Evolutionary conservation across 768 basidiomycete genomes (phyloP), one percentile per base, ranked within the genome.

Genomic region (Leucogyrophana mollusca): DNA sequence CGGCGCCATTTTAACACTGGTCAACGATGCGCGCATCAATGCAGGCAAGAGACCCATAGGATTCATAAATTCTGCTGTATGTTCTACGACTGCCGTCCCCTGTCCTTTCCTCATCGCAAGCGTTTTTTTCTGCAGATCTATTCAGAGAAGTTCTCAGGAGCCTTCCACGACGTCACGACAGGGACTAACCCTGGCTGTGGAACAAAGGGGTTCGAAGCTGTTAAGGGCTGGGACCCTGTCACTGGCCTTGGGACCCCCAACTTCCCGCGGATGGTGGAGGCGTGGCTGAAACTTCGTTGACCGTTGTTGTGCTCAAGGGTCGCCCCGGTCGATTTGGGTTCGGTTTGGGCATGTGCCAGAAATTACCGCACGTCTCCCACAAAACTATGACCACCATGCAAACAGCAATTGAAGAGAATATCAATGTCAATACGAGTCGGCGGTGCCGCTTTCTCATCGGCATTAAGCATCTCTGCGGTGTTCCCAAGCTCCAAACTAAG

Each of bases 21-120:
- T 85, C 33, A 85, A 85, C 45, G 83, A 86, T 56, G 76, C 72
- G 34, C 79, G 78, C 18, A 60, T 86, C 18, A 64, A 75, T 0
- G 40, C 50, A 9, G 69, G 71, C 32, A 73, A 78, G 55, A 38
- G 66, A 2, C 58, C 81, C 1, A 65, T 86, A 17, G 85, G 82
- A 3, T 84, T 83, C 64, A 60, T 83, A 46, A 84, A 83, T 53
- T 80, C 75, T 32, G 46, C 59, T n/a, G 73, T 76, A 40, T 1
- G 69, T 47, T 17, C 20, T 17, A 2, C 20, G 24, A 9, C 8
- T 25, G 17, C 4, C 18, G 16, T n/a, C n/a, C n/a, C n/a, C 36
- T 3, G 20, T 11, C 20, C 24, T 16, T 33, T 27, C 40, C 21
- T 43, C 27, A 22, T 38, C 37, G 47, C 33, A 42, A 27, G 9